phyloP scores from a whole-genome alignment of 495 filamentous ascomycete genomes.

The Gamarada debralockiae region DNA sequence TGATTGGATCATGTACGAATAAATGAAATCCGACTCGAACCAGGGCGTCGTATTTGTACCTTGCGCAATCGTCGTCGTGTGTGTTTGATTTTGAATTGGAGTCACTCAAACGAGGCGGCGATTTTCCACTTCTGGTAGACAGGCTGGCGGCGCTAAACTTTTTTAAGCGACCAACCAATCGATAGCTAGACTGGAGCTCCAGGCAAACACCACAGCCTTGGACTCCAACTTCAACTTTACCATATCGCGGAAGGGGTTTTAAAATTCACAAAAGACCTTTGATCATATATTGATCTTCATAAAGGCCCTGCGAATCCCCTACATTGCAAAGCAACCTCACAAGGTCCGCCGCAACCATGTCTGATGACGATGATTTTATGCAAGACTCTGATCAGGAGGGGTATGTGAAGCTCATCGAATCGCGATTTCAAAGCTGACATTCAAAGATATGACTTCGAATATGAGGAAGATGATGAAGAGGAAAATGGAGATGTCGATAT shows the following conservation, averaged over 20 bases:
- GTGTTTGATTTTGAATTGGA: too few species aligned
- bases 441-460: constrained; percentile 89
- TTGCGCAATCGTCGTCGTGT: too few species aligned
- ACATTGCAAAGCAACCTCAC: too few species aligned
- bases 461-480: constrained; percentile 87
- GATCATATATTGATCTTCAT: too few species aligned
- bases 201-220: constrained; percentile 5
- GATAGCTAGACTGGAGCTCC: background rate
- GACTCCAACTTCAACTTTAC: background rate
- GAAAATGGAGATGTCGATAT: constrained; percentile 87
- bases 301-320: too few species aligned
- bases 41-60: too few species aligned
- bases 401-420: constrained; percentile 32
- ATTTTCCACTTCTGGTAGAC: too few species aligned
- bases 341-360: constrained; percentile 71
- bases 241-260: background rate
- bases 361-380: constrained; percentile 96
- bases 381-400: constrained; percentile 93
- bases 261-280: too few species aligned
- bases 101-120: background rate
- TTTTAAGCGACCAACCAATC: background rate
- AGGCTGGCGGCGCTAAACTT: background rate
- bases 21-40: too few species aligned
- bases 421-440: constrained; percentile 10
- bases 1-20: too few species aligned